Evolutionary conservation across 257 asterid species (phyloP), one percentile per base, ranked within the genome.

Genomic region (Solanum gandarillasii): DNA sequence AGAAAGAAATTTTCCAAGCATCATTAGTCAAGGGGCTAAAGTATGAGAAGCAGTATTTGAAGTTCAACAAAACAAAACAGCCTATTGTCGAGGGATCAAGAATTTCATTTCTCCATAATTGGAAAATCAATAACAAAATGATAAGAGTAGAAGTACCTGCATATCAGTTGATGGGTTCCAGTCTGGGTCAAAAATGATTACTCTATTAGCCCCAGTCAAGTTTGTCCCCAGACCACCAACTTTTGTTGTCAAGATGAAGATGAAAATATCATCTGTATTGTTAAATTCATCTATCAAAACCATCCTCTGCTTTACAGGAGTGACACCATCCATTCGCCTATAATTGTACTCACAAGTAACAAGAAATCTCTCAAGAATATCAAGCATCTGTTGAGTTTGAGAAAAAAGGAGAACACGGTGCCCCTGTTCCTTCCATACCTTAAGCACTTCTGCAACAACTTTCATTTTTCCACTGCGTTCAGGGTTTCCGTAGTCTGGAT

Each of bases 141-240:
- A 6, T 72, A 72, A 86, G 68, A 86, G 48, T 71, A 72, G 35
- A 67, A 32, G 34, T 75, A 97, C 99, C 99, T 97, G 99, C 93
- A 92, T 96, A 89, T 97, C 99, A 31, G 98, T 97, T 43, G 99
- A 97, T 20, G 99, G 99, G 91, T 97, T 97, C 99, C 99, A 97
- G 89, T 97, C 99, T 70, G 99, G 99, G 88, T 97, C 99, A 91
- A 94, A 97, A 74, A 97, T 97, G 89, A 97, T 96, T 36, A 97
- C 99, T 89, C 99, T 95, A 92, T 97, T 93, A 62, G 98, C 99
- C 90, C 99, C 99, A 72, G 95, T 97, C 90, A 97, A 92, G 87
- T 97, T 97, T 88, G 99, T 97, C 70, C 99, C 99, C 60, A 97
- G 92, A 84, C 99, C 99, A 52, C 99, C 99, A 88, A 97, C 99